Evolutionary conservation across 2,329 filamentous ascomycete species (phyloP), one percentile per base, ranked within the genome.

Genomic region (Monilinia polystroma): DNA sequence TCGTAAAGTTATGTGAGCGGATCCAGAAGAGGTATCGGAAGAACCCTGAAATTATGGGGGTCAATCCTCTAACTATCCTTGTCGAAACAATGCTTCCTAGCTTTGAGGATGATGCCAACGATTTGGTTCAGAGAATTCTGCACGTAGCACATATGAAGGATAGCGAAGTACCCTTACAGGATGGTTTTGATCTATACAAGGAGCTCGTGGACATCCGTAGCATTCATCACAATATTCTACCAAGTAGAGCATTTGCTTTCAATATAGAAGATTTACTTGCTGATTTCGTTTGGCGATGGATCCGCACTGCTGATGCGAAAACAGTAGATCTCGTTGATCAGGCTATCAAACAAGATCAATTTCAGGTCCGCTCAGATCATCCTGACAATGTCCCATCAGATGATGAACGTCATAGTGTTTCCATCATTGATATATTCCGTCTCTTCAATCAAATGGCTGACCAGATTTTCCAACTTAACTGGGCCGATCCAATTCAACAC

Each of bases 261-360:
- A 88, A 93, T 71, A 85, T 99, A 54, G 95, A 99, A 78, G 86
- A 88, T 53, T 81, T 96, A 20, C 83, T 99, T 23, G 90, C 93
- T 69, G 90, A 91, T 47, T 99, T 98, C 77, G 95, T 98, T 7
- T 98, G 93, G 93, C 88, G 92, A 67, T 99, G 93, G 93, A 92
- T 99, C 70, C 84, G 85, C 64, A 86, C 88, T 70, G 93, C 92
- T 10, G 93, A 98, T 73, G 81, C 82, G 45, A 92, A 89, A 75
- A 88, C 97, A 74, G 83, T 90, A 69, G 87, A 88, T 32, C 95
- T 95, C 81, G 91, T 98, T 51, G 92, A 96, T 57, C 87, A 94
- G 73, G 93, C 95, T 11, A 90, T 97, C 78, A 94, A 92, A 76
- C 91, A 96, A 72, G 95, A 99, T 76, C 80, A 87, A 67, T 99